These are phyloP conservation scores for Kickxella alabastrina DNA, from an alignment of 192 early-diverging fungal genomes.

Conservation along the genomic window DNA sequence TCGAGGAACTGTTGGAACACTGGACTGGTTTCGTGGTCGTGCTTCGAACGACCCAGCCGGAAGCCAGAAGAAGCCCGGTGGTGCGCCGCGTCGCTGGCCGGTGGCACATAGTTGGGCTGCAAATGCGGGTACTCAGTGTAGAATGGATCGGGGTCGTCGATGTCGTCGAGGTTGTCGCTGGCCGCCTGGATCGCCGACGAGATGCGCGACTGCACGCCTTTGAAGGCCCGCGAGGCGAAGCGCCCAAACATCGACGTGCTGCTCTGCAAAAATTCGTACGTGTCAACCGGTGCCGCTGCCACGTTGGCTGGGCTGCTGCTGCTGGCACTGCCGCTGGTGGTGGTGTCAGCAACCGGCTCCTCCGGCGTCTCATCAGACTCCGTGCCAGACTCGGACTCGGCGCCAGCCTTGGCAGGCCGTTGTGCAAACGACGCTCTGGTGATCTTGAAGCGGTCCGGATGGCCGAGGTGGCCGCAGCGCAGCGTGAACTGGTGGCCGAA, in stretches of 20 bases:
- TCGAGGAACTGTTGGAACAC: constrained; percentile 98
- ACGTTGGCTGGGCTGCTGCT: not conserved
- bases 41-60: constrained; percentile 39
- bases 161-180: constrained; percentile 37
- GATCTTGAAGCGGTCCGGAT: constrained; percentile 65
- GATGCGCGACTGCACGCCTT: constrained; percentile 43
- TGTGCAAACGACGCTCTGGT: constrained; percentile 11
- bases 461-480: constrained; percentile 85
- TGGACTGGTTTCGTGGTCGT: constrained; percentile 81
- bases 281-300: not conserved
- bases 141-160: constrained; percentile 33
- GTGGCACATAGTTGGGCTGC: constrained; percentile 30
- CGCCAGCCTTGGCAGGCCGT: too few relatives aligned
- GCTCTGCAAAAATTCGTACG: constrained; percentile 26
- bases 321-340: not conserved
- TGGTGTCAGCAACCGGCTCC: not conserved
- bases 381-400: not conserved
- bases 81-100: not conserved
- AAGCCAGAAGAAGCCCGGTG: constrained; percentile 10
- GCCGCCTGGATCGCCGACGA: constrained; percentile 44
- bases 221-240: constrained; percentile 37
- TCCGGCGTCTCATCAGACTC: not conserved
- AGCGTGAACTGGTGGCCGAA: constrained; percentile 96
- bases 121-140: constrained; percentile 27
- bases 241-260: constrained; percentile 43